These are phyloP conservation scores for Rhizopus microsporus DNA, from an alignment of 371 early-diverging fungal species.

Conservation along the genomic window DNA sequence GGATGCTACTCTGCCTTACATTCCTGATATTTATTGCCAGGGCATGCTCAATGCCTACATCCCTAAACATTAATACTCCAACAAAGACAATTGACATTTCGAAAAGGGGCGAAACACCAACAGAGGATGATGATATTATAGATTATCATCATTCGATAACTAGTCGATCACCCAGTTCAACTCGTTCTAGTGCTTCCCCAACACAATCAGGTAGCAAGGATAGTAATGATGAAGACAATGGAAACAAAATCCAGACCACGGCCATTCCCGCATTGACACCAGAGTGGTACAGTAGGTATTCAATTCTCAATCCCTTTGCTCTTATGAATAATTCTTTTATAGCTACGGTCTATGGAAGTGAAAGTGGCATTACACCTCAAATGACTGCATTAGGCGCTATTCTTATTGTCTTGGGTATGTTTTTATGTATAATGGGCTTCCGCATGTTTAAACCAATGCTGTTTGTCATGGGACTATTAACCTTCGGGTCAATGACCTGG, in stretches of 20 bases:
- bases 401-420: constrained; percentile 32
- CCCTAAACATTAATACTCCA: too few species aligned
- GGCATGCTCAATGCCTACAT: too few species aligned
- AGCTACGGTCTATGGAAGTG: constrained; percentile 27
- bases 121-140: too few species aligned
- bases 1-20: too few species aligned
- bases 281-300: constrained; percentile 10
- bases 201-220: too few species aligned
- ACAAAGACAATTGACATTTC: too few species aligned
- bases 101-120: too few species aligned
- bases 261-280: constrained; percentile 8
- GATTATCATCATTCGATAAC: too few species aligned
- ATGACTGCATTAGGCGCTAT: constrained; percentile 32
- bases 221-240: too few species aligned
- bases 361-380: constrained; percentile 24
- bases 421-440: constrained; percentile 31
- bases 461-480: constrained; percentile 33
- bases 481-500: constrained; percentile 35
- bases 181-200: too few species aligned
- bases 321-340: background rate
- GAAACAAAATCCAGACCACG: background rate
- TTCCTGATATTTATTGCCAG: too few species aligned
- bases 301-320: background rate
- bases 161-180: too few species aligned
- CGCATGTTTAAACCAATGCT: constrained; percentile 29